Percentiles rank a stretch among this genome's conserved stretches.
Evolutionary conservation across 768 basidiomycete genomes (phyloP).

Genomic region (Collybiopsis confluens): DNA sequence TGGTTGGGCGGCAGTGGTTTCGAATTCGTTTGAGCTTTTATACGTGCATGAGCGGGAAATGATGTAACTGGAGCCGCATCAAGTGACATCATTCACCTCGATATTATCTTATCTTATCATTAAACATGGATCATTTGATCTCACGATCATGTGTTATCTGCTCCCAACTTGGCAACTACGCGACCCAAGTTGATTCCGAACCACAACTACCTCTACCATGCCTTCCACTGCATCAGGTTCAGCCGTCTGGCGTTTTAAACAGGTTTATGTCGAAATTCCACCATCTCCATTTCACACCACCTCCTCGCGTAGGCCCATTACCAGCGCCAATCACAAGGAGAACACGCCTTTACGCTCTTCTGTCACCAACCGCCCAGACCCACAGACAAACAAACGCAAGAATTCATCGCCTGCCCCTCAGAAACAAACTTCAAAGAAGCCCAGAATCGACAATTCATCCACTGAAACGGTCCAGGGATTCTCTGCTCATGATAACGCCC

Average conservation of each 20-base stretch:
- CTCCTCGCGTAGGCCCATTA: neutral
- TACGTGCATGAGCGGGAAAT: no score
- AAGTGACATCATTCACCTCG: neutral
- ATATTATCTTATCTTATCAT: no score
- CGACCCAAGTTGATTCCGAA: slow-evolving; percentile 10
- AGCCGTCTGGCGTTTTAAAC: slow-evolving; percentile 29
- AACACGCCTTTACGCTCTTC: slow-evolving; percentile 8
- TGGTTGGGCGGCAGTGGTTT: neutral
- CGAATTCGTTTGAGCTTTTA: neutral
- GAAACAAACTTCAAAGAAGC: slow-evolving; percentile 44
- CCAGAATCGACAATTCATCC: slow-evolving; percentile 21
- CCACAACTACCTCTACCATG: slow-evolving; percentile 31
- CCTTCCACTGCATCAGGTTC: slow-evolving; percentile 18
- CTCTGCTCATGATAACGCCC: slow-evolving; percentile 16
- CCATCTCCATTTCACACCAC: slow-evolving; percentile 36
- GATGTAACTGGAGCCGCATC: no score
- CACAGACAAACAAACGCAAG: slow-evolving; percentile 2
- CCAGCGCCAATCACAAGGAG: slow-evolving; percentile 5
- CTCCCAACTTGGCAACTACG: no score
- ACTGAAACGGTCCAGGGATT: slow-evolving; percentile 28
- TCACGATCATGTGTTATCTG: no score
- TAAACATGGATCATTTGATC: no score
- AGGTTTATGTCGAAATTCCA: slow-evolving; percentile 60
- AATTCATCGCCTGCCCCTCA: neutral
- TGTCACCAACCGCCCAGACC: neutral